Evolutionary conservation across 345 rosid species (phyloP).

Genomic region (Aquilaria yunnanensis): DNA sequence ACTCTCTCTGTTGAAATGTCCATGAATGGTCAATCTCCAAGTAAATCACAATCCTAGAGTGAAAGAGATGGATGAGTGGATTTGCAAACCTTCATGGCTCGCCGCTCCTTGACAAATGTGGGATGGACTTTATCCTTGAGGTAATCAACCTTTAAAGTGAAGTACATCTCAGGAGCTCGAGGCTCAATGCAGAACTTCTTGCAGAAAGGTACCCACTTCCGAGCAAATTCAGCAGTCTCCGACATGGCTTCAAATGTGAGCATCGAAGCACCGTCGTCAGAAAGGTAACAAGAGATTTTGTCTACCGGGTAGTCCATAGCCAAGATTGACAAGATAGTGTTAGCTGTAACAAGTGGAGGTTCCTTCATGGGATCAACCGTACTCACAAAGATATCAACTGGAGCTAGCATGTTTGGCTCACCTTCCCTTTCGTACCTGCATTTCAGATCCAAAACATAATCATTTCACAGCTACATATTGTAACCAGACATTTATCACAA

Average conservation of each 20-base stretch:
- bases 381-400: conserved; percentile 89
- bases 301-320: conserved; percentile 96
- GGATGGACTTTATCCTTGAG: conserved; percentile 98
- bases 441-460: conserved; percentile 7
- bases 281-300: conserved; percentile 88
- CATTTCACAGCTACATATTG: conserved; percentile 2
- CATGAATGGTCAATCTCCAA: conserved; percentile 3
- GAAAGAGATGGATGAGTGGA: not conserved
- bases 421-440: conserved; percentile 85
- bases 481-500: not conserved
- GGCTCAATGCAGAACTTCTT: conserved; percentile 68
- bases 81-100: conserved; percentile 84
- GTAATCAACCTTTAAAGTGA: conserved; percentile 73
- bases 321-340: conserved; percentile 83
- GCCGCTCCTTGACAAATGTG: conserved; percentile 85
- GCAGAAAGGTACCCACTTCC: conserved; percentile 90
- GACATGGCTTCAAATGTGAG: conserved; percentile 85
- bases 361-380: conserved; percentile 99
- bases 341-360: conserved; percentile 93
- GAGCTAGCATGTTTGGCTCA: conserved; percentile 77
- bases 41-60: not conserved
- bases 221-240: conserved; percentile 75
- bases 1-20: conserved; percentile 60
- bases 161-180: conserved; percentile 76
- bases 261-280: conserved; percentile 98